Evolutionary conservation across 352 stramenopile genomes (phyloP).

Genomic region (Phytophthora pluvialis): DNA sequence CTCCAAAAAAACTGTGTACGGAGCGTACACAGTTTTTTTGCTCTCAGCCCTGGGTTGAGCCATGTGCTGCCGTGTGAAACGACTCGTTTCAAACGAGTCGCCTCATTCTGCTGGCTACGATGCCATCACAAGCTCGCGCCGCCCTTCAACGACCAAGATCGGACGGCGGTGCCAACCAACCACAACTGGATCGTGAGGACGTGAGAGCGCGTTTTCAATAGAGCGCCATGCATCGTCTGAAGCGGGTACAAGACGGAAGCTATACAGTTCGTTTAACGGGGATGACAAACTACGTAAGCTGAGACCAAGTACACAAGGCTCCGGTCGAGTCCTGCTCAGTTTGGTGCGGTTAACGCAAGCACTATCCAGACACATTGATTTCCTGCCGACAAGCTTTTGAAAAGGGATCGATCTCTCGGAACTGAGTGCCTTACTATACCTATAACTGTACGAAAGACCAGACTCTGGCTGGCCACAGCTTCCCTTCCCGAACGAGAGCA

Average conservation of each 20-base stretch:
- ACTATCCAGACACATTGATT: background rate
- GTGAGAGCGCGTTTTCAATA: constrained; percentile 15
- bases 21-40: too few relatives aligned
- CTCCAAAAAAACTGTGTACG: too few relatives aligned
- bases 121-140: constrained; percentile 1
- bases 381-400: background rate
- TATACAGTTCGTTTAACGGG: constrained; percentile 16
- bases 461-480: background rate
- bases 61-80: constrained; percentile 12
- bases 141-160: constrained; percentile 18
- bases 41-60: too few relatives aligned
- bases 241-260: constrained; percentile 1
- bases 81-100: too few relatives aligned
- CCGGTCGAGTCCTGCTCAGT: too few relatives aligned
- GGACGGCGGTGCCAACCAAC: constrained; percentile 3
- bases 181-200: constrained; percentile 19
- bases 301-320: too few relatives aligned
- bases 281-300: background rate
- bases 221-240: constrained; percentile 13
- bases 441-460: background rate
- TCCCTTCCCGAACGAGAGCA: constrained; percentile 1
- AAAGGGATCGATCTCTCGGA: too few relatives aligned
- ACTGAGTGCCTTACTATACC: too few relatives aligned
- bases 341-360: background rate
- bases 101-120: constrained; percentile 21